Conservation (phyloP, 768 basidiomycete genomes). For the Lepiota subincarnata region DNA sequence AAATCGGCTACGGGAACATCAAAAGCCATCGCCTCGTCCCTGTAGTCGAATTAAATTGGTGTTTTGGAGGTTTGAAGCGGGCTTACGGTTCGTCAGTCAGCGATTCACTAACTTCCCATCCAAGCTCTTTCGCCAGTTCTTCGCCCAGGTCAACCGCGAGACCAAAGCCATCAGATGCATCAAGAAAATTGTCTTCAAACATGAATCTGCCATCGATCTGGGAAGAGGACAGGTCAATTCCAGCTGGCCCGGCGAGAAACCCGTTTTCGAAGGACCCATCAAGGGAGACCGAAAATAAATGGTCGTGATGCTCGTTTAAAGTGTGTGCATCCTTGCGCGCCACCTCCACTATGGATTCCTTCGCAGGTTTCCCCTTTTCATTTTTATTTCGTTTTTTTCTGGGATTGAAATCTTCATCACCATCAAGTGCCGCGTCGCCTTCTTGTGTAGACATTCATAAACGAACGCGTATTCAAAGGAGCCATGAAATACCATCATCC, state of each 20-base stretch:
- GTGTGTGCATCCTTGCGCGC: slow-evolving; percentile 55
- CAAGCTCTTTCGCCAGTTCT: slow-evolving; percentile 71
- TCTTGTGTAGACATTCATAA: slow-evolving; percentile 2
- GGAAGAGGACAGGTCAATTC: slow-evolving; percentile 48
- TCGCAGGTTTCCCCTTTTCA: slow-evolving; percentile 23
- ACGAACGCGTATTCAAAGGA: background rate
- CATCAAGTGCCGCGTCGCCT: slow-evolving; percentile 22
- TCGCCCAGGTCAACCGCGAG: slow-evolving; percentile 62
- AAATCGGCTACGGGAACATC: background rate
- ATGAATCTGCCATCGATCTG: slow-evolving; percentile 44
- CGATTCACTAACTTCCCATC: slow-evolving; percentile 42
- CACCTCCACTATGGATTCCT: slow-evolving; percentile 29
- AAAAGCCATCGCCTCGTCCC: background rate
- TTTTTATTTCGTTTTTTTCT: slow-evolving; percentile 22
- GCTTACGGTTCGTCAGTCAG: background rate
- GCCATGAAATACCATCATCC: slow-evolving; percentile 32
- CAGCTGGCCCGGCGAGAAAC: slow-evolving; percentile 8
- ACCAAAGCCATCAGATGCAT: slow-evolving; percentile 50
- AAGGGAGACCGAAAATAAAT: slow-evolving; percentile 62
- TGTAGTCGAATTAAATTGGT: background rate
- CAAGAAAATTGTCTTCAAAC: slow-evolving; percentile 52
- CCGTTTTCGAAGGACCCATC: slow-evolving; percentile 50
- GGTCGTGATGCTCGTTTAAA: slow-evolving; percentile 67
- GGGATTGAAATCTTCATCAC: slow-evolving; percentile 51
- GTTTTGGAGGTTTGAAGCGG: background rate